Evolutionary conservation across 2,329 filamentous ascomycete genomes (phyloP), one percentile per base, ranked within the genome.

Genomic region (Diaporthe ilicicola): DNA sequence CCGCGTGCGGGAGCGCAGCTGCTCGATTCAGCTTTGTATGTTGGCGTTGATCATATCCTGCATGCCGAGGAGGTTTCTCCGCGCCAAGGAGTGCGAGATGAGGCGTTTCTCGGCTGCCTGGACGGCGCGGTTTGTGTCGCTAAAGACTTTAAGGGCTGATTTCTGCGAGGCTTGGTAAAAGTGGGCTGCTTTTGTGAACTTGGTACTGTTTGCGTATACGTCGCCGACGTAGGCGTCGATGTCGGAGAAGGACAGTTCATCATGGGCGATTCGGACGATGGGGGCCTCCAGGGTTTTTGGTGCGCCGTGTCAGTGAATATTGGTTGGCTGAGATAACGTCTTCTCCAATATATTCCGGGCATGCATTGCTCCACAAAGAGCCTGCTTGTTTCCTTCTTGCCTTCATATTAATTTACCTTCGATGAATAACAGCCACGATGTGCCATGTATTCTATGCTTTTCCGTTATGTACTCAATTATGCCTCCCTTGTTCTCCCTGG

Each of bases 371-470:
- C 19, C 44, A 6, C 44, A 8, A 9, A 8, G 19, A 46, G 39
- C 9, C 39, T 19, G 7, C 13, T 17, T 44, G n/a, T n/a, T n/a
- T n/a, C 2, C 13, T 19, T 44, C 13, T 19, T 44, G 39, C 39
- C 39, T 8, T 7, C 39, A 22, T 46, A 8, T 17, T n/a, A 22
- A 46, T 9, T 22, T 22, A n/a, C n/a, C n/a, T n/a, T 46, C 19
- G 7, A 44, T 19, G 46, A 9, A 32, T 10, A 15, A 53, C 27
- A 53, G 24, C 17, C 15, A 34, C 5, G 50, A 62, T 54, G 17
- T 61, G 61, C 67, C 67, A 34, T 69, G 27, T 42, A 51, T 44
- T 17, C 32, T 22, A 27, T 69, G 67, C 10, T 44, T 9, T 17
- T 69, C 67, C 24, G 5, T 69, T 8, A 62, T 27, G 17, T 29